Percentiles rank a stretch among this genome's conserved stretches.
These are phyloP conservation scores for Colletotrichum salicis DNA, from an alignment of 2,329 filamentous ascomycete species.

Conservation along the genomic window DNA sequence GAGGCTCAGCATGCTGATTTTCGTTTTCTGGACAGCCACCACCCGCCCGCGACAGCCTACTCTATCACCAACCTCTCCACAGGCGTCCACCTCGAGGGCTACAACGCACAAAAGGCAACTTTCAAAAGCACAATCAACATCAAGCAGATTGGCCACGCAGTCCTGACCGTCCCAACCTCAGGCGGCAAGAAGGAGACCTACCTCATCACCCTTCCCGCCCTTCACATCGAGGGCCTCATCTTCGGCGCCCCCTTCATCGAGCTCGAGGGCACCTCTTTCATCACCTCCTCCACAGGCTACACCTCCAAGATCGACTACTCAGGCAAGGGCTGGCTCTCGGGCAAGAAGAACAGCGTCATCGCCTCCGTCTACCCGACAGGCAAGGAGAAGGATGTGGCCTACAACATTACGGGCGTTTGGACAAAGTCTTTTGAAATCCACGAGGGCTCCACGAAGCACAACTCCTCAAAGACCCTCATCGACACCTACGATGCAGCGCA, in stretches of 20 bases:
- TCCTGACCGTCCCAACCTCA: constrained; percentile 75
- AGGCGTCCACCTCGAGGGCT: constrained; percentile 83
- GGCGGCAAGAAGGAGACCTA: constrained; percentile 71
- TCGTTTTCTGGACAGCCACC: constrained; percentile 67
- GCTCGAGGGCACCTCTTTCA: constrained; percentile 85
- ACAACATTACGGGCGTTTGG: constrained; percentile 92
- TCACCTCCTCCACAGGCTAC: constrained; percentile 87
- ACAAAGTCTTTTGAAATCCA: constrained; percentile 84
- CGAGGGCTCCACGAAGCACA: constrained; percentile 67
- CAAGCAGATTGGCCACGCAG: constrained; percentile 91
- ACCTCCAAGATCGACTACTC: constrained; percentile 92
- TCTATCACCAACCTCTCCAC: constrained; percentile 88
- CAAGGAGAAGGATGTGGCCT: constrained; percentile 78
- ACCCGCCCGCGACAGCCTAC: constrained; percentile 95
- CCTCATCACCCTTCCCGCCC: constrained; percentile 88
- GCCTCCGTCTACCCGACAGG: constrained; percentile 78
- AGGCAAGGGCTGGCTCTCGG: constrained; percentile 92
- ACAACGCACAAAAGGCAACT: constrained; percentile 96
- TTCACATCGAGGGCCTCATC: constrained; percentile 95
- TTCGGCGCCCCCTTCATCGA: constrained; percentile 90
- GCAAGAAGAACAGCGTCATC: constrained; percentile 92
- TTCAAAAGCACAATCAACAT: constrained; percentile 95
- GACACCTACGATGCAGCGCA: constrained; percentile 70
- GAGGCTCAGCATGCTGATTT: background rate
- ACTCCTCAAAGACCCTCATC: constrained; percentile 59